Conservation (phyloP, 352 stramenopile species). For the Phytophthora kernoviae region DNA sequence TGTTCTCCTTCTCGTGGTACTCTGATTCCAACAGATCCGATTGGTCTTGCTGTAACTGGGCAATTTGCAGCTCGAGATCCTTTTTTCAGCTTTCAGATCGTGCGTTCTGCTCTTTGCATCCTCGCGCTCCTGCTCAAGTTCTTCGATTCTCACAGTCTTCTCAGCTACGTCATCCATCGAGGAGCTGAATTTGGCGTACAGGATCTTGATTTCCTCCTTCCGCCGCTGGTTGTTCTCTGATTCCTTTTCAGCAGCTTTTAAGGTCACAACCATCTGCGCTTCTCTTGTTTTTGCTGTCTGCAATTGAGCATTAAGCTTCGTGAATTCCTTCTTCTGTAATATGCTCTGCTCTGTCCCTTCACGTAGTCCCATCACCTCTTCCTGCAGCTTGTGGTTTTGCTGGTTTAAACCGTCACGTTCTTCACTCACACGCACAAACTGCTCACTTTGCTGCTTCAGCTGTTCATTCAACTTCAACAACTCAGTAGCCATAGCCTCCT, state of each 20-base stretch:
- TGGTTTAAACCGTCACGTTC: constrained; percentile 29
- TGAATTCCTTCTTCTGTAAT: constrained; percentile 26
- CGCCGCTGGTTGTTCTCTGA: constrained; percentile 19
- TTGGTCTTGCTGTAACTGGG: constrained; percentile 27
- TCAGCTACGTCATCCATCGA: constrained; percentile 37
- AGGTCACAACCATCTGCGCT: constrained; percentile 3
- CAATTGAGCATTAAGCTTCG: constrained; percentile 39
- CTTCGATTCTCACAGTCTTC: constrained; percentile 46
- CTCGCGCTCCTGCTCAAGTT: constrained; percentile 34
- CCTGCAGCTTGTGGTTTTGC: constrained; percentile 34
- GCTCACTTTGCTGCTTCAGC: constrained; percentile 11
- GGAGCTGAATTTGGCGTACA: constrained; percentile 41
- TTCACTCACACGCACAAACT: constrained; percentile 28
- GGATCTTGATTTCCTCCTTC: constrained; percentile 39
- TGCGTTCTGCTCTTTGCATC: constrained; percentile 3
- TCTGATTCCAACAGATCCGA: constrained; percentile 20
- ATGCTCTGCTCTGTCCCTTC: constrained; percentile 25
- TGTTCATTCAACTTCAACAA: constrained; percentile 22
- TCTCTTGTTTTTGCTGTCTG: constrained; percentile 21
- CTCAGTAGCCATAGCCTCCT: constrained; percentile 25
- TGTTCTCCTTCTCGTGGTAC: constrained; percentile 3
- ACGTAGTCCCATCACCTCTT: constrained; percentile 24
- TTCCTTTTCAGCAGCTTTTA: constrained; percentile 18
- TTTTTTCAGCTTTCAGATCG: constrained; percentile 6
- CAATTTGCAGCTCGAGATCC: constrained; percentile 31